Conservation (phyloP, 2,329 filamentous ascomycete genomes). For the Colletotrichum brevisporum region DNA sequence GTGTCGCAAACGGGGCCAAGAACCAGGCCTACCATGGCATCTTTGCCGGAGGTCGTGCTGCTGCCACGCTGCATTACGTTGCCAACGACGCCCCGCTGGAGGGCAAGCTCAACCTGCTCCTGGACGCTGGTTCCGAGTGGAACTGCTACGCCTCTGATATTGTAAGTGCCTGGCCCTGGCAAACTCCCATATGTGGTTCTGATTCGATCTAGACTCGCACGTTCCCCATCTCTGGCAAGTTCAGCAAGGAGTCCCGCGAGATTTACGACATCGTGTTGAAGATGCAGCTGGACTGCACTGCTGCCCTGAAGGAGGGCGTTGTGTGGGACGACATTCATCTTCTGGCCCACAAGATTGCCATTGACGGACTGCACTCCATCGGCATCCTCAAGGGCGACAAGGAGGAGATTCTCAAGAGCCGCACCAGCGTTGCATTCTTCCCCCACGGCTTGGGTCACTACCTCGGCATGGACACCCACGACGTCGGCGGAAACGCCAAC, state of each 20-base stretch:
- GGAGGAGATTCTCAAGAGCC: constrained; percentile 80
- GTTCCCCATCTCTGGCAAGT: constrained; percentile 83
- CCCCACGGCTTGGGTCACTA: constrained; percentile 94
- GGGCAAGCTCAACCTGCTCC: constrained; percentile 82
- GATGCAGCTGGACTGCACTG: constrained; percentile 88
- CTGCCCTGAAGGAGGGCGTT: constrained; percentile 79
- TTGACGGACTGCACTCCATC: constrained; percentile 81
- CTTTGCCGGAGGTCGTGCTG: constrained; percentile 83
- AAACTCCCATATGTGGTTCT: not conserved
- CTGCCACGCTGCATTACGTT: constrained; percentile 90
- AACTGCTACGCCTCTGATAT: constrained; percentile 80
- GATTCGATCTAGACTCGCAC: constrained; percentile 79
- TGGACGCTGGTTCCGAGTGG: constrained; percentile 88
- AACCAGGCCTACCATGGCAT: constrained; percentile 93
- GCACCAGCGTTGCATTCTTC: constrained; percentile 92
- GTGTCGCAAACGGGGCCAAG: constrained; percentile 80
- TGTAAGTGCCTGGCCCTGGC: constrained; percentile 43
- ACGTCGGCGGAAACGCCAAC: constrained; percentile 84
- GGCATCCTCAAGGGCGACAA: constrained; percentile 79
- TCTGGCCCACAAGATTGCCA: constrained; percentile 84
- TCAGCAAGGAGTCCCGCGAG: constrained; percentile 76
- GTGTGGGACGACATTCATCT: constrained; percentile 87
- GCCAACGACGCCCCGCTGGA: constrained; percentile 79
- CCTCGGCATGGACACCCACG: constrained; percentile 93
- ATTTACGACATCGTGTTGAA: constrained; percentile 87